Conservation (phyloP, 2,329 filamentous ascomycete genomes). For the Amylocarpus encephaloides region DNA sequence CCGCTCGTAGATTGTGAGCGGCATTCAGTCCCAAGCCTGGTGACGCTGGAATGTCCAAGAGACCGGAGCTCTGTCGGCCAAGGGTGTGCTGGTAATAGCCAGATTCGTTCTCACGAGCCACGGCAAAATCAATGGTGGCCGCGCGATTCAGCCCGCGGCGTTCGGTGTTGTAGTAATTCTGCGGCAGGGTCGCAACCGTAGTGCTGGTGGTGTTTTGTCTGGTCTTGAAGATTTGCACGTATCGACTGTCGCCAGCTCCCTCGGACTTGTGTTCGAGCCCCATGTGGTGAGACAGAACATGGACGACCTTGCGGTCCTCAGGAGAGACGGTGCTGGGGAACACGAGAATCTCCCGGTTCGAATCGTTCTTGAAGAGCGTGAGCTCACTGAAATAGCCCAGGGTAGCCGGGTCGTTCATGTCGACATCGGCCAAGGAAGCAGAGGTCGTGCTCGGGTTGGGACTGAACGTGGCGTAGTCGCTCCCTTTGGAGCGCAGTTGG, state of each 20-base stretch:
- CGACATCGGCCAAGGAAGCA: conserved; percentile 46
- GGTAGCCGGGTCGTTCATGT: conserved; percentile 85
- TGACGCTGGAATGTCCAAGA: conserved; percentile 83
- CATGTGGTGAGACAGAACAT: conserved; percentile 94
- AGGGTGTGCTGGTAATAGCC: conserved; percentile 68
- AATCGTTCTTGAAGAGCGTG: conserved; percentile 79
- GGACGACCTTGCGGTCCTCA: conserved; percentile 79
- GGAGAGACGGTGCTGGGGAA: conserved; percentile 78
- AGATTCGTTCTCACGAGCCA: conserved; percentile 60
- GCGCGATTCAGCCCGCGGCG: conserved; percentile 84
- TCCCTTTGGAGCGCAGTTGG: conserved; percentile 23
- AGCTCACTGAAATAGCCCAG: conserved; percentile 87
- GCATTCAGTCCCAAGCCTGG: conserved; percentile 58
- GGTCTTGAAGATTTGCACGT: conserved; percentile 81
- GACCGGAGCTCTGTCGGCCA: conserved; percentile 70
- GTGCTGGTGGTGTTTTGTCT: conserved; percentile 33
- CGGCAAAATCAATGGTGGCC: conserved; percentile 95
- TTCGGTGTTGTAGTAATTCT: conserved; percentile 51
- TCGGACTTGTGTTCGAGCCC: conserved; percentile 85
- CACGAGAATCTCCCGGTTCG: conserved; percentile 69
- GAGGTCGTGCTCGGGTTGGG: conserved; percentile 4
- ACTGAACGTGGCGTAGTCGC: conserved; percentile 9
- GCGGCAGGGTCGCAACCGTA: conserved; percentile 34
- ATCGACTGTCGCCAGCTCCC: conserved; percentile 77
- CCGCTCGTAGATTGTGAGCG: conserved; percentile 76